Percentiles rank a stretch among this genome's conserved stretches.
These are phyloP conservation scores for Penicillium decumbens DNA, from an alignment of 2,329 filamentous ascomycete genomes.

Conservation along the genomic window DNA sequence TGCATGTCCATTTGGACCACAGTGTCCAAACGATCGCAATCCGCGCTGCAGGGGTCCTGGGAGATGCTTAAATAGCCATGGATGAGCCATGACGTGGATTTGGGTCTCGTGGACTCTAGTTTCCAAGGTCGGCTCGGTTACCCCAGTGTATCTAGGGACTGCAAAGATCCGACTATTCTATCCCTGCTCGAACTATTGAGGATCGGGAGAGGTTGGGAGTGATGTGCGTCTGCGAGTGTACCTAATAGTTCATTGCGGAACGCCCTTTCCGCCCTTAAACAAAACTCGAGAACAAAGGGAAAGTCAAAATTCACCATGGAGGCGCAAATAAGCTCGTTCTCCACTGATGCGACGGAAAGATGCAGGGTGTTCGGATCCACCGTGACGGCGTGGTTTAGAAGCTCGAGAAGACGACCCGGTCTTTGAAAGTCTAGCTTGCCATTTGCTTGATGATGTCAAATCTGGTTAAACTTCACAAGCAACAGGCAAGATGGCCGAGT, in stretches of 20 bases:
- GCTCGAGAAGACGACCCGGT: background rate
- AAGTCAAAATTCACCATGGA: background rate
- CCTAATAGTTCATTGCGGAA: background rate
- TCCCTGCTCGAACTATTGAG: background rate
- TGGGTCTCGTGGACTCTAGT: background rate
- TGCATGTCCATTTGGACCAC: constrained; percentile 8
- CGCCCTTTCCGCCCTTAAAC: background rate
- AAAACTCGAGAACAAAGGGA: background rate
- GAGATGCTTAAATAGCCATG: constrained; percentile 6
- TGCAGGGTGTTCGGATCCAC: constrained; percentile 6
- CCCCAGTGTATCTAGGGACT: constrained; percentile 2
- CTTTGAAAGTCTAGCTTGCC: background rate
- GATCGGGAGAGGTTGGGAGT: background rate
- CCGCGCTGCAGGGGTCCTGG: constrained; percentile 8
- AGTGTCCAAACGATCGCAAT: constrained; percentile 6
- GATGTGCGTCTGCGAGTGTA: background rate
- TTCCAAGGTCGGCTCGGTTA: constrained; percentile 1
- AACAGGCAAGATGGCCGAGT: constrained; percentile 32
- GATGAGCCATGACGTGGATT: constrained; percentile 1
- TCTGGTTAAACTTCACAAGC: accelerated
- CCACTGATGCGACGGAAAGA: background rate
- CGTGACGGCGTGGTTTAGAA: background rate
- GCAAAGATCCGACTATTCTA: constrained; percentile 1
- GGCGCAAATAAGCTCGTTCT: constrained; percentile 5
- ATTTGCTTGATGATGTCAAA: background rate